Percentiles rank a stretch among this genome's conserved stretches.
Evolutionary conservation across 2,329 filamentous ascomycete species (phyloP).

Genomic region (Didymella pomorum): DNA sequence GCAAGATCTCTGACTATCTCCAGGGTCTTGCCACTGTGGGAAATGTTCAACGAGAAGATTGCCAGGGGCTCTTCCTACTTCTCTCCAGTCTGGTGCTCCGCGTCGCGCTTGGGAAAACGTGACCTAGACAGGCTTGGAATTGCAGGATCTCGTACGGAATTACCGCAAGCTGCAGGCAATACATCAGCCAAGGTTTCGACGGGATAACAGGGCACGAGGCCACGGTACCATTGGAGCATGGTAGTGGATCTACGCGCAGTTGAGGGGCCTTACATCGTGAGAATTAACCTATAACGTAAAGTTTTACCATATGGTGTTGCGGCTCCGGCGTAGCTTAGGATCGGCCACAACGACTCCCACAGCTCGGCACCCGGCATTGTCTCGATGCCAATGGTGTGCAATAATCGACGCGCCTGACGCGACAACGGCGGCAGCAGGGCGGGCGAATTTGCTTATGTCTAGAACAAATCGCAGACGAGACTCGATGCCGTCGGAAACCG

Average conservation of each 20-base stretch:
- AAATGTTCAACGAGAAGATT: neutral
- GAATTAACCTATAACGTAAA: slow-evolving; percentile 8
- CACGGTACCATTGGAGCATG: slow-evolving; percentile 3
- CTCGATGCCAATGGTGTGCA: too few relatives aligned
- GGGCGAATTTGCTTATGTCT: neutral
- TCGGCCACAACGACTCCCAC: neutral
- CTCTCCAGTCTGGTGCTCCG: neutral
- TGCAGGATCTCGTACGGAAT: neutral
- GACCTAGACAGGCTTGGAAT: neutral
- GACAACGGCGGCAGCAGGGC: neutral
- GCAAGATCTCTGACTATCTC: neutral
- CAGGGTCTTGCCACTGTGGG: neutral
- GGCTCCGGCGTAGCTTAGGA: slow-evolving; percentile 1
- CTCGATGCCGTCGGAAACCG: neutral
- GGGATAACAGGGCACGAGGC: neutral
- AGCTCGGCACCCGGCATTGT: neutral
- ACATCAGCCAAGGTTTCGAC: neutral
- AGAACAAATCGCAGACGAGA: neutral
- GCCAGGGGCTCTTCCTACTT: neutral
- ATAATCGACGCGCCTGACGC: neutral
- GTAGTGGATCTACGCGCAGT: neutral
- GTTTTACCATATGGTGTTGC: slow-evolving; percentile 4
- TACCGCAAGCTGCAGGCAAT: neutral
- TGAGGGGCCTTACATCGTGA: slow-evolving; percentile 3
- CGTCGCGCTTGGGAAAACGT: neutral